phyloP scores from a whole-genome alignment of 2,329 filamentous ascomycete genomes.

The Cladosporium sp. region DNA sequence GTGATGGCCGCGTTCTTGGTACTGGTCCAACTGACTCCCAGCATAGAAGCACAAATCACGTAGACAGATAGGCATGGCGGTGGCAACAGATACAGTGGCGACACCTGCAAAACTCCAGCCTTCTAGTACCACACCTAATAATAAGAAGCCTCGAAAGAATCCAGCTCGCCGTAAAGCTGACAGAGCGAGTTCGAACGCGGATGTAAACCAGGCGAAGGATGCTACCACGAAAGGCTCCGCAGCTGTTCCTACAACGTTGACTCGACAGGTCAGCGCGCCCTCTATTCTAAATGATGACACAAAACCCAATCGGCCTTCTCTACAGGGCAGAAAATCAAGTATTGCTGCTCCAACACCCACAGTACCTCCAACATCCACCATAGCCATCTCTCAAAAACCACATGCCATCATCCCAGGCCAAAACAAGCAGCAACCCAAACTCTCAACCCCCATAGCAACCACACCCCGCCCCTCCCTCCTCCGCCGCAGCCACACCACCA shows the following conservation, averaged over 20 bases:
- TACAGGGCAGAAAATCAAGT: not conserved
- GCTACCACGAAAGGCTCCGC: not conserved
- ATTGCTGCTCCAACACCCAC: not conserved
- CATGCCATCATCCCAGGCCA: too few species aligned
- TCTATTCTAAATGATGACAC: not conserved
- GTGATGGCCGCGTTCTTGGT: not conserved
- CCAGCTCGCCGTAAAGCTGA: conserved; percentile 27
- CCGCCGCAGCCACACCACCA: not conserved
- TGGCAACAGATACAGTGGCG: not conserved
- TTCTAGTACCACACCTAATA: not conserved
- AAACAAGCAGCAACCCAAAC: not conserved
- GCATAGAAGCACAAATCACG: not conserved
- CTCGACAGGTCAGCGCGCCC: conserved; percentile 8
- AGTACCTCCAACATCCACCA: not conserved
- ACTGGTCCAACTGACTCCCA: not conserved
- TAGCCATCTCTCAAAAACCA: not conserved
- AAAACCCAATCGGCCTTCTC: not conserved
- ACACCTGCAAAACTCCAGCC: not conserved
- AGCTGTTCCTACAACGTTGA: not conserved
- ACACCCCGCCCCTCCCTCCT: not conserved
- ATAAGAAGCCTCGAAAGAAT: conserved; percentile 25
- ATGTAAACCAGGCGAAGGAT: not conserved
- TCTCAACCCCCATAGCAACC: not conserved
- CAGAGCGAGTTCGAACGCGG: conserved; percentile 14
- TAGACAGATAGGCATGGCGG: not conserved